Conservation (phyloP, 1,139 yeast species). For the Starmera stellimalicola region DNA sequence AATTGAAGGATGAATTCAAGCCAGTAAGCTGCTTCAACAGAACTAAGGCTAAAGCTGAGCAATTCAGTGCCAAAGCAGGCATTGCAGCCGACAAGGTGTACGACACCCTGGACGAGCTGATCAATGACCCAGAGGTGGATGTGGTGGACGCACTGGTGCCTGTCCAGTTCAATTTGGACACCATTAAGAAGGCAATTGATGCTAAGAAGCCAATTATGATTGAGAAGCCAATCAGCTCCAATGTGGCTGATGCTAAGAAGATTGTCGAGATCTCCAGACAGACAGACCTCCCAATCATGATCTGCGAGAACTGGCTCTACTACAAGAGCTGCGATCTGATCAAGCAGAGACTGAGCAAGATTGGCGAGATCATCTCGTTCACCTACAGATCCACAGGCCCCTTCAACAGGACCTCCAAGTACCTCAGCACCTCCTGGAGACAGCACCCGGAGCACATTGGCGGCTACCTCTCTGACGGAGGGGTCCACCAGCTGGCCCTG, state of each 20-base stretch:
- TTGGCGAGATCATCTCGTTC: slow-evolving; percentile 67
- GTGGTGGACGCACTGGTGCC: slow-evolving; percentile 78
- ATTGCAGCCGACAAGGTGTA: slow-evolving; percentile 43
- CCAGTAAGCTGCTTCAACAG: slow-evolving; percentile 64
- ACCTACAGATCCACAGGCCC: slow-evolving; percentile 73
- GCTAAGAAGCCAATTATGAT: slow-evolving; percentile 65
- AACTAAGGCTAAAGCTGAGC: slow-evolving; percentile 69
- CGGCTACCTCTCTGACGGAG: slow-evolving; percentile 82
- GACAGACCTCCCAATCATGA: slow-evolving; percentile 52
- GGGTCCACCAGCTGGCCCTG: slow-evolving; percentile 83
- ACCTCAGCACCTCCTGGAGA: slow-evolving; percentile 70
- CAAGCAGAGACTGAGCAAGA: slow-evolving; percentile 46
- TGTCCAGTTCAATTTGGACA: slow-evolving; percentile 60
- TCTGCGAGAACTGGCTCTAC: slow-evolving; percentile 78
- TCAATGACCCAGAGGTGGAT: slow-evolving; percentile 53
- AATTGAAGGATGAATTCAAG: slow-evolving; percentile 29
- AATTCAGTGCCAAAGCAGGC: slow-evolving; percentile 54
- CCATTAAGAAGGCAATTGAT: slow-evolving; percentile 46
- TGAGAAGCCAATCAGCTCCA: slow-evolving; percentile 87
- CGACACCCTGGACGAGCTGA: slow-evolving; percentile 53
- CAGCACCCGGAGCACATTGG: slow-evolving; percentile 79
- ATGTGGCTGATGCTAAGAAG: slow-evolving; percentile 62
- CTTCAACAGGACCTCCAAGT: slow-evolving; percentile 52
- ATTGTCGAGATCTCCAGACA: slow-evolving; percentile 52
- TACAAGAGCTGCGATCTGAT: slow-evolving; percentile 43